phyloP scores from a whole-genome alignment of 805 yeast genomes.

The Ogataea zsoltii region DNA sequence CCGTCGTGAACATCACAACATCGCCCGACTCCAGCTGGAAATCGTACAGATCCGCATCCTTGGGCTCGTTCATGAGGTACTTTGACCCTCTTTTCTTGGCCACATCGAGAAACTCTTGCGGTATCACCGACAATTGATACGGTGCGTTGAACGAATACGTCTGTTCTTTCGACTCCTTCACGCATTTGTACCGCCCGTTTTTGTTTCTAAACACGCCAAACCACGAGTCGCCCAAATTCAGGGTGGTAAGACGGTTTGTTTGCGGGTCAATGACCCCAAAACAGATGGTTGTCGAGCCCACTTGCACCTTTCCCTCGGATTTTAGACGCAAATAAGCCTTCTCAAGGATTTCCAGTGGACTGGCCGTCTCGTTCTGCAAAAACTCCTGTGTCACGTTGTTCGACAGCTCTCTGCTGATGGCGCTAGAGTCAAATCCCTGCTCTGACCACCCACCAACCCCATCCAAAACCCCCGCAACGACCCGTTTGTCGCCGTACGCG shows the following conservation, averaged over 20 bases:
- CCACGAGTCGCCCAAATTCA: slow-evolving; percentile 95
- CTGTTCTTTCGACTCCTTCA: slow-evolving; percentile 72
- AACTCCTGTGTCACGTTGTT: slow-evolving; percentile 47
- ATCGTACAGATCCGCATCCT: slow-evolving; percentile 62
- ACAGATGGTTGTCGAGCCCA: slow-evolving; percentile 94
- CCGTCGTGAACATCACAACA: slow-evolving; percentile 83
- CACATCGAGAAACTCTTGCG: slow-evolving; percentile 53
- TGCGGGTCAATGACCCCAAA: slow-evolving; percentile 66
- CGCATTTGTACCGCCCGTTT: slow-evolving; percentile 40
- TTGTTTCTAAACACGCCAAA: slow-evolving; percentile 72
- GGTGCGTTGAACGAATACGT: slow-evolving; percentile 92
- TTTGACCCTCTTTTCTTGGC: slow-evolving; percentile 57
- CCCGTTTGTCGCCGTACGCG: slow-evolving; percentile 41
- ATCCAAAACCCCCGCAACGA: slow-evolving; percentile 84
- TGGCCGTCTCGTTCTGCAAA: slow-evolving; percentile 23
- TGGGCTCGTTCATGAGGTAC: slow-evolving; percentile 71
- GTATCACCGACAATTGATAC: slow-evolving; percentile 83
- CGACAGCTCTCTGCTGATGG: slow-evolving; percentile 81
- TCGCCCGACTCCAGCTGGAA: slow-evolving; percentile 73
- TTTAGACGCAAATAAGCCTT: slow-evolving; percentile 57
- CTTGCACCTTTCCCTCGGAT: slow-evolving; percentile 61
- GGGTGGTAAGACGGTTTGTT: slow-evolving; percentile 55
- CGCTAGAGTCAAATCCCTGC: slow-evolving; percentile 86
- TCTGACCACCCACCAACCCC: slow-evolving; percentile 99
- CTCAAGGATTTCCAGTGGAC: slow-evolving; percentile 51